Base-by-base conservation (phyloP, 2,329 filamentous ascomycete species). In the Fusarium continuum region DNA sequence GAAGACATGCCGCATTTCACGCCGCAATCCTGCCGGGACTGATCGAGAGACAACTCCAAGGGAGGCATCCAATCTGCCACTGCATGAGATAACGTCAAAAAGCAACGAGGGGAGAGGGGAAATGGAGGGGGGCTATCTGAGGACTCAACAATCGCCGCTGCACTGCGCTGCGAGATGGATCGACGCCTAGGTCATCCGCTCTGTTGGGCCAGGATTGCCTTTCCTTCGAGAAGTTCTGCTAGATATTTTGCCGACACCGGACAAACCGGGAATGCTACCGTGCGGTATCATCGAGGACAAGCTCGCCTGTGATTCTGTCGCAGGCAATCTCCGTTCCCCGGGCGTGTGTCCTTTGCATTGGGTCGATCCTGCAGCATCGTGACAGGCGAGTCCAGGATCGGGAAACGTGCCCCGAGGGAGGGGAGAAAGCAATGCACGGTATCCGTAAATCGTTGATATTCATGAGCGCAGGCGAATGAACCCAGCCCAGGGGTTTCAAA, bases 121-220 rank as follows among this genome's bases (percentile, higher is more conserved):
- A 38, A 53, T 29, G 48, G 49, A 62, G 57, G 40, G 51, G 51
- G 17, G 25, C n/a, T 31, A 35, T 23, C 54, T 40, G 34, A 25
- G 47, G 35, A 23, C 32, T 46, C 19, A 46, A 25, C 41, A 41
- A 53, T 47, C 49, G 49, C 53, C 39, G 28, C 49, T 55, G 57
- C 13, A 25, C 35, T 49, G 16, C 41, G 19, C 52, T 66, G 49
- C 58, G 52, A 61, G 55, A 65, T 57, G 45, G 68, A 71, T 71
- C 69, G 67, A 70, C 69, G 58, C 46, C 67, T 55, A 70, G 68
- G 64, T 69, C 65, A 20, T 54, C 68, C 65, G 34, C 48, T 57
- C 51, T 48, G 43, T 55, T 68, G 68, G 66, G 62, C 59, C 55
- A 53, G 64, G 68, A 61, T 68, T 54, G 39, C 61, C 61, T 68